Percentiles rank a stretch among this genome's conserved stretches.
Conservation (phyloP, 495 filamentous ascomycete species). For the Podospora tetraspora region DNA sequence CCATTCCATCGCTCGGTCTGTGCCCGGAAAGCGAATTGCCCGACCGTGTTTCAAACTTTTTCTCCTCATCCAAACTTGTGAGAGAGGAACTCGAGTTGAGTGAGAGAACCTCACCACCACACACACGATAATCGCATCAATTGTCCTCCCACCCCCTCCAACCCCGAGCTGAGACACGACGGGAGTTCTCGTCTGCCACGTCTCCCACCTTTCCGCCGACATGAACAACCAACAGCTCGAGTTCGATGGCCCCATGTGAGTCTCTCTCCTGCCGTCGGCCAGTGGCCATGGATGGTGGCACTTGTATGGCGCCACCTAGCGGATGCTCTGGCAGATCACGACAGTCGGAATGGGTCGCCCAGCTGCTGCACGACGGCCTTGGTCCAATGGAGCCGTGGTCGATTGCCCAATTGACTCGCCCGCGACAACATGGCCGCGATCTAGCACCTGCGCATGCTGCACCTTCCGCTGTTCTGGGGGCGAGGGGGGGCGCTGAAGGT, state of each 20-base stretch:
- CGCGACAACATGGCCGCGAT: background rate
- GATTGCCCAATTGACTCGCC: constrained; percentile 1
- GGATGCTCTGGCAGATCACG: constrained; percentile 8
- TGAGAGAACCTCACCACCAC: background rate
- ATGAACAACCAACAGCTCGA: constrained; percentile 6
- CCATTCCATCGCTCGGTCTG: background rate
- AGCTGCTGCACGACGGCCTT: background rate
- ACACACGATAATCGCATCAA: background rate
- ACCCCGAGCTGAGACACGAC: background rate
- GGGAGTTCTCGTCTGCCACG: constrained; percentile 5
- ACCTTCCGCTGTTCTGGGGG: background rate
- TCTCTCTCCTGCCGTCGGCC: constrained; percentile 1
- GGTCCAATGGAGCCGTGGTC: constrained; percentile 2
- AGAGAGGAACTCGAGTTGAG: background rate
- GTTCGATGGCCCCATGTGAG: constrained; percentile 6
- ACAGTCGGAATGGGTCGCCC: background rate
- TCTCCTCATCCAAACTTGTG: background rate
- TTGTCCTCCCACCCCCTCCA: background rate
- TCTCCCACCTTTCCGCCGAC: constrained; percentile 5
- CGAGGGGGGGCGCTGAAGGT: background rate
- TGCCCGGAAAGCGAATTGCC: background rate
- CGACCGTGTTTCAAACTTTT: constrained; percentile 1
- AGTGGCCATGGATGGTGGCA: constrained; percentile 4
- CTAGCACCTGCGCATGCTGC: constrained; percentile 13
- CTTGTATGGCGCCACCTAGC: constrained; percentile 11